phyloP scores from a whole-genome alignment of 352 stramenopile genomes.

The Elongisporangium undulatum region DNA sequence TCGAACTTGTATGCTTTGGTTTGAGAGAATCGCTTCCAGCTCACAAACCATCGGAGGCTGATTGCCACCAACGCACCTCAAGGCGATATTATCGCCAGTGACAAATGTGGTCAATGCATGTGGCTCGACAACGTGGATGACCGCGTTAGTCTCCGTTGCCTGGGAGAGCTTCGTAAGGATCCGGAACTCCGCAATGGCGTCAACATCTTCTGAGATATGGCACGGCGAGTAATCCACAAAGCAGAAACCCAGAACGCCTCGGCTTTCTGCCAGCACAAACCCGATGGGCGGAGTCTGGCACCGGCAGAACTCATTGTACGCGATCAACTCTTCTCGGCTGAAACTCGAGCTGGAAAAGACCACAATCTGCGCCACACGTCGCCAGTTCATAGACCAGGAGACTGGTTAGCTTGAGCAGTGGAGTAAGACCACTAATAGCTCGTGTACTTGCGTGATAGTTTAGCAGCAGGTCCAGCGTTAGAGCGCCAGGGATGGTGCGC shows the following conservation, averaged over 20 bases:
- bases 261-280: conserved; percentile 30
- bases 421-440: neutral
- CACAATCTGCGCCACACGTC: conserved; percentile 16
- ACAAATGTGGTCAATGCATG: conserved; percentile 5
- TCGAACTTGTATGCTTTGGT: neutral
- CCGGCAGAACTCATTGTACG: conserved; percentile 46
- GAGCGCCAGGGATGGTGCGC: conserved; percentile 19
- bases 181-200: conserved; percentile 15
- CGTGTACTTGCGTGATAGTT: conserved; percentile 31
- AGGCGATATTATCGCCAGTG: conserved; percentile 1
- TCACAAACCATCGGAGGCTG: conserved; percentile 2
- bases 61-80: neutral
- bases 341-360: conserved; percentile 30
- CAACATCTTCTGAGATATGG: conserved; percentile 7
- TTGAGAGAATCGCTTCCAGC: conserved; percentile 6
- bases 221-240: conserved; percentile 29
- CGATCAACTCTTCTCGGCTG: conserved; percentile 35
- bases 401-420: neutral
- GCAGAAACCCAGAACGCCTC: conserved; percentile 26
- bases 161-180: conserved; percentile 12
- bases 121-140: conserved; percentile 14
- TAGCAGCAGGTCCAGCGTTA: conserved; percentile 32
- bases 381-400: neutral
- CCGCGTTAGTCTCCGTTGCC: conserved; percentile 3
- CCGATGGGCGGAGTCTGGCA: conserved; percentile 29